A percentile compares a stretch with the other conserved stretches of the same genome.
Evolutionary conservation across 192 early-diverging fungal genomes (phyloP).

Genomic region (Linderina pennispora): DNA sequence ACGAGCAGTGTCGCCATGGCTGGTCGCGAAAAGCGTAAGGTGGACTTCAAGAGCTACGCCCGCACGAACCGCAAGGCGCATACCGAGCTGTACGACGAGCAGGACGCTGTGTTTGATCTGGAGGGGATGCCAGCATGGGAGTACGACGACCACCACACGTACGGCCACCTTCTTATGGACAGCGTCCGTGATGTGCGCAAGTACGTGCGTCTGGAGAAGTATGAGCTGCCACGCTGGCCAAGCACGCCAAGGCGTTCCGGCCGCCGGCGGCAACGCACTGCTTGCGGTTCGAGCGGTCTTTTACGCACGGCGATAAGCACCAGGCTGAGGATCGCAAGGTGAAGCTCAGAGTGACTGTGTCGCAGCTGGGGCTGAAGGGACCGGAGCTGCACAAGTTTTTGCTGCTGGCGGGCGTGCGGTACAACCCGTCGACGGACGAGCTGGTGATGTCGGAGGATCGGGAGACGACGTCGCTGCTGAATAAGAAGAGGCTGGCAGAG

Average conservation of each 20-base stretch:
- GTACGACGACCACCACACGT: conserved; percentile 34
- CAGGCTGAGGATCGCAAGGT: conserved; percentile 38
- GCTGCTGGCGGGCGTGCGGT: conserved; percentile 33
- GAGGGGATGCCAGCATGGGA: conserved; percentile 13
- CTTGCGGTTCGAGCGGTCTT: conserved; percentile 33
- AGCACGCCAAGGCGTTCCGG: conserved; percentile 31
- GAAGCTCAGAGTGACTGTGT: conserved; percentile 25
- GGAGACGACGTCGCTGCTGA: conserved; percentile 34
- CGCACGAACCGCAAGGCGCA: conserved; percentile 24
- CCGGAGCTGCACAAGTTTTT: conserved; percentile 41
- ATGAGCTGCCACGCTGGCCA: conserved; percentile 34
- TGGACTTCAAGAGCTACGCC: conserved; percentile 7
- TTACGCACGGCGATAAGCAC: conserved; percentile 33
- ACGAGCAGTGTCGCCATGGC: conserved; percentile 12
- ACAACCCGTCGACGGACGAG: conserved; percentile 39
- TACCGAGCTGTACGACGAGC: conserved; percentile 22
- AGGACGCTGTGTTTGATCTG: conserved; percentile 20
- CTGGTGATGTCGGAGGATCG: conserved; percentile 39
- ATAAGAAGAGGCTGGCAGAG: conserved; percentile 38
- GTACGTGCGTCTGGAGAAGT: conserved; percentile 36
- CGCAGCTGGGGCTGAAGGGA: conserved; percentile 25
- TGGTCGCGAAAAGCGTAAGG: conserved; percentile 26
- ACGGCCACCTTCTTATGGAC: conserved; percentile 31
- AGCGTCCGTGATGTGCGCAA: conserved; percentile 41
- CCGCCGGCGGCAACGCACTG: conserved; percentile 18